These are phyloP conservation scores for Chaetoscypha palmicola DNA, from an alignment of 2,329 filamentous ascomycete genomes.

Conservation along the genomic window DNA sequence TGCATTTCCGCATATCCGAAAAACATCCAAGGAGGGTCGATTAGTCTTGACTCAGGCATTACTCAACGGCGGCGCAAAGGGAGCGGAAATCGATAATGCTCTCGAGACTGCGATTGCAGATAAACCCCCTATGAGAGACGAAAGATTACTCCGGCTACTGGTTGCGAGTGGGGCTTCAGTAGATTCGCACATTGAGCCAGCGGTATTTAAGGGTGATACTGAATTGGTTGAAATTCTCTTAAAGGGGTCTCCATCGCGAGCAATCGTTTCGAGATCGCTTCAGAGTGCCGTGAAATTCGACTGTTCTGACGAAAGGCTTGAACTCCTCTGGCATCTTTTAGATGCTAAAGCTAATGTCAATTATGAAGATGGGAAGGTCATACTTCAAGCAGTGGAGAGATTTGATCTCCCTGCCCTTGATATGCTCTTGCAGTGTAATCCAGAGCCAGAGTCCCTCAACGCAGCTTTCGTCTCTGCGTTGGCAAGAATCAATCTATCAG, in stretches of 20 bases:
- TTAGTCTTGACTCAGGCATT: background rate
- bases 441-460: conserved; percentile 9
- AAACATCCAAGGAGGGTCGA: background rate
- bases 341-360: conserved; percentile 16
- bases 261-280: conserved; percentile 12
- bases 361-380: conserved; percentile 5
- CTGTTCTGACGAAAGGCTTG: conserved; percentile 3
- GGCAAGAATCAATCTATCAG: background rate
- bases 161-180: conserved; percentile 14
- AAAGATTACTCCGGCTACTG: conserved; percentile 14
- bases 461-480: conserved; percentile 13
- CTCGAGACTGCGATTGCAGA: background rate
- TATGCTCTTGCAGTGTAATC: conserved; percentile 11
- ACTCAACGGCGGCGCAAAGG: background rate
- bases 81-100: background rate
- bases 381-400: conserved; percentile 12
- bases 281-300: conserved; percentile 7
- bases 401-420: conserved; percentile 11
- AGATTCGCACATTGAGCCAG: conserved; percentile 9
- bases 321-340: conserved; percentile 12
- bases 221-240: conserved; percentile 13
- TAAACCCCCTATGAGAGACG: conserved; percentile 8
- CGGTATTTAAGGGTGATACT: conserved; percentile 11
- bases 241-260: conserved; percentile 6
- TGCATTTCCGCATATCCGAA: conserved; percentile 4